A percentile compares a stretch with the other conserved stretches of the same genome.
phyloP scores from a whole-genome alignment of 2,329 filamentous ascomycete species.

The Davidsoniella neocaledoniae region DNA sequence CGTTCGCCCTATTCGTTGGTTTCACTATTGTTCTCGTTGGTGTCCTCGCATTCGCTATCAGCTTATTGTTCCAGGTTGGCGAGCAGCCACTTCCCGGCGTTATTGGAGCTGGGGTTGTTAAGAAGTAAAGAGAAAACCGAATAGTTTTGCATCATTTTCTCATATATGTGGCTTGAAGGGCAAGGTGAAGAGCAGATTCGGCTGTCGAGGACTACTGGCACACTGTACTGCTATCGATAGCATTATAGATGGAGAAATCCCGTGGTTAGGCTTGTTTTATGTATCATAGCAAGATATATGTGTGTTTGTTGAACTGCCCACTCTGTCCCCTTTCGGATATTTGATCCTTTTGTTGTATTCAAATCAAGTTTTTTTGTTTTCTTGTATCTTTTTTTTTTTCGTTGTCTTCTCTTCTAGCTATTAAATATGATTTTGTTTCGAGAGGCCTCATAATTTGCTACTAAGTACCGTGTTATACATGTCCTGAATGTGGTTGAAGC shows the following conservation, averaged over 20 bases:
- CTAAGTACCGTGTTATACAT: too few species aligned
- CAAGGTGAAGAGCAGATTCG: not conserved
- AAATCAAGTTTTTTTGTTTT: not conserved
- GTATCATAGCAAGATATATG: too few species aligned
- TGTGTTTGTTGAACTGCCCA: too few species aligned
- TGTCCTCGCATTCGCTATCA: slow-evolving; percentile 53
- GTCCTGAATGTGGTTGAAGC: too few species aligned
- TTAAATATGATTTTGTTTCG: too few species aligned
- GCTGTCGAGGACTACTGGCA: too few species aligned
- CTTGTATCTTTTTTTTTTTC: not conserved
- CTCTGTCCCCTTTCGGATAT: too few species aligned
- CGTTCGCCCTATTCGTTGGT: slow-evolving; percentile 73
- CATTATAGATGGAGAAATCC: too few species aligned
- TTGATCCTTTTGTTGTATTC: too few species aligned
- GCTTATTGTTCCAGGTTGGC: slow-evolving; percentile 68
- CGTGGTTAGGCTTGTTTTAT: too few species aligned
- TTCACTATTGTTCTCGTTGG: slow-evolving; percentile 56
- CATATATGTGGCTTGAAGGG: not conserved
- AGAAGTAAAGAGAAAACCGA: slow-evolving; percentile 30
- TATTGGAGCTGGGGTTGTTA: slow-evolving; percentile 83
- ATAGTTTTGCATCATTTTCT: not conserved
- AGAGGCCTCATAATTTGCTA: too few species aligned
- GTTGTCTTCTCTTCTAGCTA: not conserved
- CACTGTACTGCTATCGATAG: too few species aligned
- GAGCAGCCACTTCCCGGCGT: slow-evolving; percentile 81